A percentile compares a stretch with the other conserved stretches of the same genome.
These are phyloP conservation scores for Penicillium sp. DNA, from an alignment of 2,329 filamentous ascomycete species.

Conservation along the genomic window DNA sequence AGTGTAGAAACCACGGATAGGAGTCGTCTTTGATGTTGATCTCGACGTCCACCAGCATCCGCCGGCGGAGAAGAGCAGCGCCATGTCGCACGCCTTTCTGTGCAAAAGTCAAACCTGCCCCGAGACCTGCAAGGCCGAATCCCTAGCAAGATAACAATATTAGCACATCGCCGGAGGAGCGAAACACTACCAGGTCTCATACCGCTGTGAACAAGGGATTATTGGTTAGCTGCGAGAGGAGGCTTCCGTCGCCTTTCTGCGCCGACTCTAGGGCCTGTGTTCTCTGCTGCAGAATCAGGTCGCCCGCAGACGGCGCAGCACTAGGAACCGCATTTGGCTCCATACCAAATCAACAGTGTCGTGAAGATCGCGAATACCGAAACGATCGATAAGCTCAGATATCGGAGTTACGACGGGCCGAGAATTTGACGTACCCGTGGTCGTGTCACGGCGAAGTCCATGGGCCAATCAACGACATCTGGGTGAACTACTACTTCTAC, in stretches of 20 bases:
- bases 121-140: slow-evolving; percentile 82
- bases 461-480: not conserved
- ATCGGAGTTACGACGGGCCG: slow-evolving; percentile 30
- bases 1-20: slow-evolving; percentile 87
- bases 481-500: too few species aligned
- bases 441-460: not conserved
- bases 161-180: not conserved
- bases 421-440: not conserved
- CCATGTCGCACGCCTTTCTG: slow-evolving; percentile 66
- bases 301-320: slow-evolving; percentile 25
- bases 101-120: slow-evolving; percentile 68
- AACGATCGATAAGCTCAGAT: slow-evolving; percentile 16
- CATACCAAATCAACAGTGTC: slow-evolving; percentile 22
- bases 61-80: slow-evolving; percentile 66
- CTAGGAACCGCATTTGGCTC: slow-evolving; percentile 29
- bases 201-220: slow-evolving; percentile 47
- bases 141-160: slow-evolving; percentile 42
- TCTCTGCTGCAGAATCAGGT: slow-evolving; percentile 32
- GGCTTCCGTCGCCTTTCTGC: slow-evolving; percentile 30
- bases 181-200: slow-evolving; percentile 13
- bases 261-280: slow-evolving; percentile 26
- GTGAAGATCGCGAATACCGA: slow-evolving; percentile 10
- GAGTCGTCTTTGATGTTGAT: slow-evolving; percentile 89
- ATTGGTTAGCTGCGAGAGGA: slow-evolving; percentile 39
- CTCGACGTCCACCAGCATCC: slow-evolving; percentile 88